Conservation (phyloP, 2,329 filamentous ascomycete species). For the Alternaria burnsii region DNA sequence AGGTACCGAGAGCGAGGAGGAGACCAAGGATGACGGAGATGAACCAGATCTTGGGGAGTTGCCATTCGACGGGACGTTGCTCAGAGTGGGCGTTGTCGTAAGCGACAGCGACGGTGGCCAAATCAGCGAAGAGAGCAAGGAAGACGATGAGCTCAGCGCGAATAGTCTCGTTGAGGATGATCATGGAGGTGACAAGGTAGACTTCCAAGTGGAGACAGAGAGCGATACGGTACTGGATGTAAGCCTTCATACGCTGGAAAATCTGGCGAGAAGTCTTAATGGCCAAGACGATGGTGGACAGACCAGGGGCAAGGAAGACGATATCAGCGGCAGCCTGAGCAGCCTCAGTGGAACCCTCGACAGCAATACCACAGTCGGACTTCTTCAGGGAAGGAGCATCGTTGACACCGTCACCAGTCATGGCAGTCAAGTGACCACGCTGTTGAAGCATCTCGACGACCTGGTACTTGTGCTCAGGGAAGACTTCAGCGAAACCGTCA, state of each 20-base stretch:
- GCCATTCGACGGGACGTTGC: slow-evolving; percentile 78
- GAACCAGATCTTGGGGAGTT: slow-evolving; percentile 82
- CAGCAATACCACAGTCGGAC: slow-evolving; percentile 77
- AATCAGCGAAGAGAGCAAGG: slow-evolving; percentile 79
- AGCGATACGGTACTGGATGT: slow-evolving; percentile 80
- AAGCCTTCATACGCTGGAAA: slow-evolving; percentile 81
- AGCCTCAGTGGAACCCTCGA: slow-evolving; percentile 75
- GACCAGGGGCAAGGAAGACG: slow-evolving; percentile 76
- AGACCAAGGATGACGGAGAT: slow-evolving; percentile 74
- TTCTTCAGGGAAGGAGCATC: slow-evolving; percentile 78
- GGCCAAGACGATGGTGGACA: slow-evolving; percentile 74
- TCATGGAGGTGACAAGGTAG: slow-evolving; percentile 79
- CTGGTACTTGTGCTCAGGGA: slow-evolving; percentile 79
- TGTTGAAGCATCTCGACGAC: slow-evolving; percentile 80
- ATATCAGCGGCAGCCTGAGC: slow-evolving; percentile 78
- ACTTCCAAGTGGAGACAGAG: slow-evolving; percentile 78
- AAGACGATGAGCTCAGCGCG: slow-evolving; percentile 78
- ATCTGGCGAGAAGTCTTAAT: slow-evolving; percentile 79
- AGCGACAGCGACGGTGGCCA: slow-evolving; percentile 79
- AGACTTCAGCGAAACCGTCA: slow-evolving; percentile 77
- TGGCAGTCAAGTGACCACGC: slow-evolving; percentile 75
- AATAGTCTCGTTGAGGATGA: slow-evolving; percentile 81
- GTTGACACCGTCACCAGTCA: slow-evolving; percentile 80
- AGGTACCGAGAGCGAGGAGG: slow-evolving; percentile 74
- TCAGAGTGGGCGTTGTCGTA: slow-evolving; percentile 84